Percentiles rank a stretch among this genome's conserved stretches.
Conservation (phyloP, 1,284 basidiomycete genomes). For the Pseudozyma thailandica region DNA sequence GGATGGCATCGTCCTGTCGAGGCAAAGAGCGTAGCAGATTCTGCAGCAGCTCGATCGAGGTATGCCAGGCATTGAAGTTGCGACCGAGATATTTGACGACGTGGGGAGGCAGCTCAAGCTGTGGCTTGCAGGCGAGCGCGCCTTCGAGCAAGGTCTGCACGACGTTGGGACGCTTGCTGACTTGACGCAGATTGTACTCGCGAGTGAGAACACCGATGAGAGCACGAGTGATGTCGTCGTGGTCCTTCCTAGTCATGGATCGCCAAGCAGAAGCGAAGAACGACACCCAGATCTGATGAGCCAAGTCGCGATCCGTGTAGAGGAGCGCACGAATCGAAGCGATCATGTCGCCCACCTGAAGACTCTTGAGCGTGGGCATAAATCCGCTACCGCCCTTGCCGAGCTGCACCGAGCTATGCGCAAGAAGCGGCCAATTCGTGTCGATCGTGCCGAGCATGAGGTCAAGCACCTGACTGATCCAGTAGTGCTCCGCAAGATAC, state of each 20-base stretch:
- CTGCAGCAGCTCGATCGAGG: slow-evolving; percentile 87
- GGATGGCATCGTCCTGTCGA: slow-evolving; percentile 79
- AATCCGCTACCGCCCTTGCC: slow-evolving; percentile 48
- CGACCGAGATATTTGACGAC: slow-evolving; percentile 96
- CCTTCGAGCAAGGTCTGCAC: slow-evolving; percentile 90
- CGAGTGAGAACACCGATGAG: slow-evolving; percentile 90
- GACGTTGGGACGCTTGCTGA: slow-evolving; percentile 90
- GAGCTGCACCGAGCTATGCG: slow-evolving; percentile 28
- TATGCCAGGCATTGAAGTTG: slow-evolving; percentile 95
- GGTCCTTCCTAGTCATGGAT: slow-evolving; percentile 84
- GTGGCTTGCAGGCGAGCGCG: slow-evolving; percentile 83
- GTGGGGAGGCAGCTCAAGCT: slow-evolving; percentile 90
- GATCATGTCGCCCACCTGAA: slow-evolving; percentile 54
- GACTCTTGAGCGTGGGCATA: slow-evolving; percentile 33
- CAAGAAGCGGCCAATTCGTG: slow-evolving; percentile 48
- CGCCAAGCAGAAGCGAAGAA: slow-evolving; percentile 91
- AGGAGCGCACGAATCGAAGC: slow-evolving; percentile 83
- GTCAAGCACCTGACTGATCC: slow-evolving; percentile 92
- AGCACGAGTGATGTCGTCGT: slow-evolving; percentile 87
- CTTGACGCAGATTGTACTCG: slow-evolving; percentile 90
- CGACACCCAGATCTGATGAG: slow-evolving; percentile 89
- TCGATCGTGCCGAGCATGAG: slow-evolving; percentile 78
- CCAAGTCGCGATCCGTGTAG: slow-evolving; percentile 80
- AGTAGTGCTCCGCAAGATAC: slow-evolving; percentile 88
- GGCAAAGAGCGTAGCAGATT: slow-evolving; percentile 74